These are phyloP conservation scores for Aspergillus sp. DNA, from an alignment of 2,329 filamentous ascomycete species.

Conservation along the genomic window DNA sequence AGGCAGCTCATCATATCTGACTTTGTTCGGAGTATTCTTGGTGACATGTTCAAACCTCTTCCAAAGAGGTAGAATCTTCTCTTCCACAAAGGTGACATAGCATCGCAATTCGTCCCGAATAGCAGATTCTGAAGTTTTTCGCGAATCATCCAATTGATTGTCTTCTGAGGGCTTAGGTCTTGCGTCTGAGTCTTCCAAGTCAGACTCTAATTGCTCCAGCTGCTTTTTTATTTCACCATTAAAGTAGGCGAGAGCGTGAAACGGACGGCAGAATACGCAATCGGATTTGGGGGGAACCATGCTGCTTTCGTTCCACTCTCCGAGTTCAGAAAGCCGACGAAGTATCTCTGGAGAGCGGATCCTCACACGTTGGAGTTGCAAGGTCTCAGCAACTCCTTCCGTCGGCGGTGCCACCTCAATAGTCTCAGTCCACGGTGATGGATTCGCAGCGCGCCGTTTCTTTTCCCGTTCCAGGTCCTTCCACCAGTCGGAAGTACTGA, in stretches of 20 bases:
- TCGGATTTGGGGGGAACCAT: neutral
- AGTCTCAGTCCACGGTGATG: neutral
- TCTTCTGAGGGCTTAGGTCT: too few relatives aligned
- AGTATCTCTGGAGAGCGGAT: neutral
- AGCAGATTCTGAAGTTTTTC: neutral
- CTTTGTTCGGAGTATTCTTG: neutral
- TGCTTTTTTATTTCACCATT: neutral
- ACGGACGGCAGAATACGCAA: neutral
- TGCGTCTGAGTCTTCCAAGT: neutral
- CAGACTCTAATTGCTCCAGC: neutral
- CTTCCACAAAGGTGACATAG: neutral
- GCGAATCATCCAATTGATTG: too few relatives aligned
- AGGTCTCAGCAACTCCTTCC: neutral
- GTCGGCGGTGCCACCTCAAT: neutral
- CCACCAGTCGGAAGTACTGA: neutral
- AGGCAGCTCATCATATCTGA: neutral
- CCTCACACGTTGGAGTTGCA: neutral
- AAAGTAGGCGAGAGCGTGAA: neutral
- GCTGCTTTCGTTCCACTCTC: neutral
- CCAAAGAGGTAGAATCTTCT: neutral
- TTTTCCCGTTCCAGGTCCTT: neutral
- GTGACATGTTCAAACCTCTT: neutral
- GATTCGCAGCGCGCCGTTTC: neutral
- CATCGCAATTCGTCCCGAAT: neutral
- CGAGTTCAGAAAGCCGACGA: neutral